These are phyloP conservation scores for Daucus carota DNA, from an alignment of 129 eudicot species.

Conservation along the genomic window DH1_v3.0 NC_030382.2:45747001-45747500, in stretches of 20 bases:
- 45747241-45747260: not conserved
- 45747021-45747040: not conserved
- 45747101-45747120: not conserved
- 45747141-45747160: slow-evolving; percentile 1
- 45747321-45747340: not conserved
- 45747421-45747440: not conserved
- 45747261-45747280: not conserved
- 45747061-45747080: not conserved
- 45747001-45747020: not conserved
- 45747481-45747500: not conserved
- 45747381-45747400: not conserved
- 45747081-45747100: not conserved
- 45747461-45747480: not conserved
- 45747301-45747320: not conserved
- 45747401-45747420: not conserved
- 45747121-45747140: not conserved
- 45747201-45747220: not conserved
- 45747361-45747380: not conserved
- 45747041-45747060: not conserved
- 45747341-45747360: not conserved
- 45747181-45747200: not conserved
- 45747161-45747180: not conserved
- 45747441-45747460: not conserved
- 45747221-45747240: not conserved
- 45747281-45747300: not conserved